These are phyloP conservation scores for Bryopsis sp. DNA, from an alignment of 139 green algal genomes.

Conservation along the genomic window DNA sequence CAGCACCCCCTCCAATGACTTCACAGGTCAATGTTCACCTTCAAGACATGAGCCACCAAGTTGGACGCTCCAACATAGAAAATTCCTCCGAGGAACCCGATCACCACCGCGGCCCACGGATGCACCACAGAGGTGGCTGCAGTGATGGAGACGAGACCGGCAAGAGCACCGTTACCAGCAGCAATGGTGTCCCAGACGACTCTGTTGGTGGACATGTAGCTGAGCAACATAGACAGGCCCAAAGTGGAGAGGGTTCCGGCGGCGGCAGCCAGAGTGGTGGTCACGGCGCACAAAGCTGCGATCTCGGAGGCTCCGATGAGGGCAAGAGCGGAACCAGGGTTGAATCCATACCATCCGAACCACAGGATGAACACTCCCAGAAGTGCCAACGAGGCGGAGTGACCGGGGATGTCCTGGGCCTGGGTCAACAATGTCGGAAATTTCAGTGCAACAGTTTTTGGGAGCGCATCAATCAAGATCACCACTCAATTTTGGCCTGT, in stretches of 20 bases:
- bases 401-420: constrained; percentile 59
- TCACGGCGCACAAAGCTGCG: constrained; percentile 32
- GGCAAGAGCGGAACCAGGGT: constrained; percentile 41
- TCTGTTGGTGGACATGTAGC: constrained; percentile 22
- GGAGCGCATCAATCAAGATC: no score
- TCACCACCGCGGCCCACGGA: constrained; percentile 75
- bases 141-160: constrained; percentile 71
- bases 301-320: constrained; percentile 25
- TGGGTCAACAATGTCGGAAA: constrained; percentile 18
- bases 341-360: constrained; percentile 55
- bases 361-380: constrained; percentile 61
- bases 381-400: constrained; percentile 43
- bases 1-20: no score
- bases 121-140: constrained; percentile 49
- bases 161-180: constrained; percentile 35
- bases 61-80: constrained; percentile 11
- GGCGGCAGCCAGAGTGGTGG: constrained; percentile 52
- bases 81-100: constrained; percentile 49
- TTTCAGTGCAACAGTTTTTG: no score
- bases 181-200: constrained; percentile 17
- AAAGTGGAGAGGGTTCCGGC: constrained; percentile 33
- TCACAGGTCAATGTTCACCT: constrained; percentile 50
- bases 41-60: constrained; percentile 26
- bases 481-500: no score
- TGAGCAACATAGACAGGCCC: constrained; percentile 19